Evolutionary conservation across 768 basidiomycete species (phyloP), one percentile per base, ranked within the genome.

Genomic region (Holtermanniella nyarrowii): DNA sequence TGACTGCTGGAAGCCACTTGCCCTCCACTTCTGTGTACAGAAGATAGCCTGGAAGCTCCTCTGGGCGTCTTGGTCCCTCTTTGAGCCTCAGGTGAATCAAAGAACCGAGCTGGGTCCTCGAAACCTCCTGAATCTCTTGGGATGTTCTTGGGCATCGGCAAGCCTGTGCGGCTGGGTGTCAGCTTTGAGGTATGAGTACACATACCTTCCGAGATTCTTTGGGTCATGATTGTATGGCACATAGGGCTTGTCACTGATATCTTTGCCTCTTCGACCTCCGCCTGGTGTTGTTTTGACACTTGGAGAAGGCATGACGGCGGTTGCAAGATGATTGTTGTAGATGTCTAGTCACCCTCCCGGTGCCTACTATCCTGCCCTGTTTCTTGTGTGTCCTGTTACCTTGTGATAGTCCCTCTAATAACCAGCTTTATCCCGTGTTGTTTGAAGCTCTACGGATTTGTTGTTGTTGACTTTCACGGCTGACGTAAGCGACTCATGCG

Each of bases 101-200:
- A 73, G 64, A 71, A 74, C 13, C 49, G 62, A 27, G 57, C 59
- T 21, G 66, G 53, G 48, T 70, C 67, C 50, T 75, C 73, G 52
- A 71, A 69, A 0, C 74, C 74, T 11, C 68, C 65, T 1, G 50
- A 58, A 26, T 59, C 54, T 4, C 64, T 57, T 1, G 53, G 61
- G 2, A 72, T 65, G 37, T 64, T 54, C 2, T 53, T 60, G 4
- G 72, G 72, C 54, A 72, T 70, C 4, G 50, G 37, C 16, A 59
- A 56, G 18, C 69, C 68, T 7, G 72, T 65, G 0, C 60, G 66
- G 14, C 72, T 73, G 57, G 10, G 21, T 3, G 10, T 22, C 14
- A 20, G 42, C 21, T 42, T 24, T 22, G 13, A 26, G 16, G 5
- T 12, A 10, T 24, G 21, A 44, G 16, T 16, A 5, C 27, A 70